Base-by-base conservation (phyloP, 1,284 basidiomycete species). In the Apiotrichum veenhuisii region DNA sequence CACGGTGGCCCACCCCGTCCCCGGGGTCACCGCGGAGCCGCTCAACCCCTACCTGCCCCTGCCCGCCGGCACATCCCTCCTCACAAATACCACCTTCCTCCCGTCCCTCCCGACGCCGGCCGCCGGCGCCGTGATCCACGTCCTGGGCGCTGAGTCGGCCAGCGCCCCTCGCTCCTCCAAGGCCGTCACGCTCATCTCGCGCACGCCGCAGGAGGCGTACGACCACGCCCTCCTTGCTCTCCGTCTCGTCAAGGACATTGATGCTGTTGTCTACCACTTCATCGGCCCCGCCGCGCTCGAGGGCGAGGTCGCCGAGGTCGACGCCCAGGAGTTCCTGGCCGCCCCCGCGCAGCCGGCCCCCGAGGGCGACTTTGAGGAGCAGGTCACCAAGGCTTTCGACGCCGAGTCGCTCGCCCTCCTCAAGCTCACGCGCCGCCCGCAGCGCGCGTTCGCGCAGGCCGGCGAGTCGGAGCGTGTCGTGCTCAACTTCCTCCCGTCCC, bases 211-310 rank as follows among this genome's bases (percentile, higher is more conserved):
- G 69, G 82, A 87, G 64, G 86, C 86, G 2, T 85, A 88, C 67
- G 87, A 88, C 69, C 82, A 88, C 65, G 84, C 85, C 14, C 74
- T 89, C 18, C 79, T 89, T n/a, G 87, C 86, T 25, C 82, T 85
- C 54, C 82, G 83, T 47, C 77, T 90, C 42, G 86, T 88, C 4
- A 78, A 79, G 50, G 77, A 81, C 12, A 80, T 84, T 63, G 79
- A 80, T 54, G 82, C 80, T 50, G 81, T 83, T 2, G 90, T 95
- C 18, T 80, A 95, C 50, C 92, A 97, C 72, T 86, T 85, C 43
- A 93, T 92, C 61, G 63, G 66, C 72, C 84, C 87, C 38, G 61
- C 62, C 10, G 66, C 68, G 7, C 59, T 67, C 18, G 59, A 61
- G 4, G 69, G 70, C 30, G 55, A 62, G 23, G 69, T 84, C n/a